phyloP scores from a whole-genome alignment of 345 rosid species.

The sweet orange (Citrus sinensis) region DVS_A1.0 CM039162.1:19784501-19785000 shows the following conservation, averaged over 20 bases:
- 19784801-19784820: not conserved
- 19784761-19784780: not conserved
- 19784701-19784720: not conserved
- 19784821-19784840: not conserved
- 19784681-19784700: not conserved
- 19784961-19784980: no score
- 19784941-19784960: no score
- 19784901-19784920: no score
- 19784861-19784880: no score
- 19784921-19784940: no score
- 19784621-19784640: not conserved
- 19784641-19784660: not conserved
- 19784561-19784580: not conserved
- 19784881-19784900: no score
- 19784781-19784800: not conserved
- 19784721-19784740: not conserved
- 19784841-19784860: no score
- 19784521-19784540: not conserved
- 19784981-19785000: no score
- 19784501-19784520: not conserved
- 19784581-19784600: not conserved
- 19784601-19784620: not conserved
- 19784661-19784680: not conserved
- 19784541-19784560: not conserved
- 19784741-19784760: not conserved